These are phyloP conservation scores for Wickerhamiella allomyrinae DNA, from an alignment of 805 yeast species.

Conservation along the genomic window DNA sequence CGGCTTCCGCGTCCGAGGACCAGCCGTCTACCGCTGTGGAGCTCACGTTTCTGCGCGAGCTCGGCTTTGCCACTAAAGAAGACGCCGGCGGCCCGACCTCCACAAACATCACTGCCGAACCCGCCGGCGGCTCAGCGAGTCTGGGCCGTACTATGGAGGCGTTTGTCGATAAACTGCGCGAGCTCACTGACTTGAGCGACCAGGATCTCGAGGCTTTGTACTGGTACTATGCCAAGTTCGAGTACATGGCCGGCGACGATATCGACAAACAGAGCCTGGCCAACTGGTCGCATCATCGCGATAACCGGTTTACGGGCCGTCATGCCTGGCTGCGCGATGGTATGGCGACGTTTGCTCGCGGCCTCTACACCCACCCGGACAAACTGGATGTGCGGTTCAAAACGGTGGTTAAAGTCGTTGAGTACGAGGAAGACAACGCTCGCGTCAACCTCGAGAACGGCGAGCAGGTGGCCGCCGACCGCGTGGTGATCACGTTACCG, in stretches of 20 bases:
- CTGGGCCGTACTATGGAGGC: constrained; percentile 27
- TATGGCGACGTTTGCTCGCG: constrained; percentile 24
- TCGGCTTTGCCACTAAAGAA: constrained; percentile 18
- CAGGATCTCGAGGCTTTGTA: constrained; percentile 25
- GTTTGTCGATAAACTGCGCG: constrained; percentile 21
- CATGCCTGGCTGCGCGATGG: constrained; percentile 28
- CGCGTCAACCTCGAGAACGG: constrained; percentile 27
- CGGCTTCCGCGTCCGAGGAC: background rate
- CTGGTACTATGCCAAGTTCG: constrained; percentile 31
- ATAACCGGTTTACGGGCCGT: constrained; percentile 27
- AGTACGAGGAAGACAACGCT: constrained; percentile 24
- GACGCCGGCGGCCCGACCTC: constrained; percentile 1
- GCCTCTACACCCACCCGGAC: constrained; percentile 26
- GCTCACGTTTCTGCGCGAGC: constrained; percentile 19
- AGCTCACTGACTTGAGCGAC: constrained; percentile 23
- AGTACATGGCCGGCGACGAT: constrained; percentile 25
- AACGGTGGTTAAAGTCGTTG: constrained; percentile 26
- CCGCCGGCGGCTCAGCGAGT: constrained; percentile 23
- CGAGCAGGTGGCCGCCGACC: constrained; percentile 28
- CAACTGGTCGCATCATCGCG: constrained; percentile 31
- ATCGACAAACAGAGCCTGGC: constrained; percentile 25
- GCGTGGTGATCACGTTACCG: constrained; percentile 28
- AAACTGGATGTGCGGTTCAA: constrained; percentile 29
- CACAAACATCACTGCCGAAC: constrained; percentile 24
- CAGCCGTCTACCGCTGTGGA: constrained; percentile 15